phyloP scores from a whole-genome alignment of 2,329 filamentous ascomycete genomes.

The Gremmenia infestans region DNA sequence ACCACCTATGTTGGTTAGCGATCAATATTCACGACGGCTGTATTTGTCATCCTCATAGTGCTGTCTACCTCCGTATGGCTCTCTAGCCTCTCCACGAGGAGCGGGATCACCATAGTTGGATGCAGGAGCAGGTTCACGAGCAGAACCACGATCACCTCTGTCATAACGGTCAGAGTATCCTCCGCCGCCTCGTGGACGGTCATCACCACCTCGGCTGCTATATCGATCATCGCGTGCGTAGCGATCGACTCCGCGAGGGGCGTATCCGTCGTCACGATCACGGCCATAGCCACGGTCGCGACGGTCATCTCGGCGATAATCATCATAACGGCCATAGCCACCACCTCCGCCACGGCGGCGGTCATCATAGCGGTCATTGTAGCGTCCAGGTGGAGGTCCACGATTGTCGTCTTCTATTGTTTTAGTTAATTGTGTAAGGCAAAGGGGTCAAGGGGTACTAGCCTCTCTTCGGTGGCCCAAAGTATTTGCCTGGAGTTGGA shows the following conservation, averaged over 20 bases:
- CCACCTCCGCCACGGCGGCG: constrained; percentile 36
- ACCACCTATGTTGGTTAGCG: constrained; percentile 33
- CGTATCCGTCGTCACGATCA: constrained; percentile 34
- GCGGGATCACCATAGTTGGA: constrained; percentile 39
- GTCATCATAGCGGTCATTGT: constrained; percentile 36
- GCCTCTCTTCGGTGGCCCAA: constrained; percentile 97
- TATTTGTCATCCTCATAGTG: constrained; percentile 32
- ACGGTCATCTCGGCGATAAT: constrained; percentile 37
- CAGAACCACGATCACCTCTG: constrained; percentile 43
- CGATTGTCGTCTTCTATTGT: constrained; percentile 49
- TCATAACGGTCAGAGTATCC: constrained; percentile 40
- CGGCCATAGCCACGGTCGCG: constrained; percentile 38
- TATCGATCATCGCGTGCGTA: constrained; percentile 15
- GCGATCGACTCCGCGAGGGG: constrained; percentile 16
- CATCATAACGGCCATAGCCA: constrained; percentile 24
- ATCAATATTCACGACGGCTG: constrained; percentile 32
- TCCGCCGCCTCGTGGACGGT: constrained; percentile 43
- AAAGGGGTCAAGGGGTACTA: constrained; percentile 44
- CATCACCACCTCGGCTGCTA: constrained; percentile 30
- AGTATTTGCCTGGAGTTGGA: constrained; percentile 97
- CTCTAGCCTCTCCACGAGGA: constrained; percentile 38
- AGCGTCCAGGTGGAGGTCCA: constrained; percentile 37
- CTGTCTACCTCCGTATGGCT: constrained; percentile 39
- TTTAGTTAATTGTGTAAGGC: constrained; percentile 30
- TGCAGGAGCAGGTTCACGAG: constrained; percentile 36